Conservation (phyloP, 768 basidiomycete species). For the Trametes gibbosa region DNA sequence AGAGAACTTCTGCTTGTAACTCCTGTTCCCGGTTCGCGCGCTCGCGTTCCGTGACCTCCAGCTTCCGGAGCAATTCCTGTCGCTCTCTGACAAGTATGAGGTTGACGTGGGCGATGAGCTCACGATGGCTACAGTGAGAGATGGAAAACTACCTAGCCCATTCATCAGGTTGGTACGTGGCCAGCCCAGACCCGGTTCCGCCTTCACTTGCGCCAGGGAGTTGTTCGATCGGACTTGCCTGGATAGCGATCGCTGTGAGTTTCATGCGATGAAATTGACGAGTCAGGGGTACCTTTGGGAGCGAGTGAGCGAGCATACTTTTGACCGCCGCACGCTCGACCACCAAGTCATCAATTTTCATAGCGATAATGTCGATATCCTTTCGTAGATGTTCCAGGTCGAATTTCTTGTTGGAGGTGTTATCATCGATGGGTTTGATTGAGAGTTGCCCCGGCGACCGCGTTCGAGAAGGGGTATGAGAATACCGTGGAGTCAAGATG, state of each 20-base stretch:
- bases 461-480: not conserved
- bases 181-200: not conserved
- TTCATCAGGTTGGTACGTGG: not conserved
- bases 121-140: not conserved
- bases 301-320: not conserved
- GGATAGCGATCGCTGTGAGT: not conserved
- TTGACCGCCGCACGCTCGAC: conserved; percentile 4
- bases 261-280: too few species aligned
- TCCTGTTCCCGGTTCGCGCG: conserved; percentile 2
- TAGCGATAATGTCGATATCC: conserved; percentile 2
- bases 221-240: not conserved
- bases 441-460: not conserved
- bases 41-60: not conserved
- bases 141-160: conserved; percentile 6
- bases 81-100: conserved; percentile 1
- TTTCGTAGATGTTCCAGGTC: not conserved
- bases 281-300: not conserved
- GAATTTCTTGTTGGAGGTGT: not conserved
- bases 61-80: conserved; percentile 3
- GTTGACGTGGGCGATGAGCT: not conserved
- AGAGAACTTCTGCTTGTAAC: conserved; percentile 10
- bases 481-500: not conserved
- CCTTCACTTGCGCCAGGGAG: not conserved
- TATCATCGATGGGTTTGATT: too few species aligned
- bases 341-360: conserved; percentile 5